phyloP scores from a whole-genome alignment of 2,329 filamentous ascomycete species.

The Fusarium sp. region DNA sequence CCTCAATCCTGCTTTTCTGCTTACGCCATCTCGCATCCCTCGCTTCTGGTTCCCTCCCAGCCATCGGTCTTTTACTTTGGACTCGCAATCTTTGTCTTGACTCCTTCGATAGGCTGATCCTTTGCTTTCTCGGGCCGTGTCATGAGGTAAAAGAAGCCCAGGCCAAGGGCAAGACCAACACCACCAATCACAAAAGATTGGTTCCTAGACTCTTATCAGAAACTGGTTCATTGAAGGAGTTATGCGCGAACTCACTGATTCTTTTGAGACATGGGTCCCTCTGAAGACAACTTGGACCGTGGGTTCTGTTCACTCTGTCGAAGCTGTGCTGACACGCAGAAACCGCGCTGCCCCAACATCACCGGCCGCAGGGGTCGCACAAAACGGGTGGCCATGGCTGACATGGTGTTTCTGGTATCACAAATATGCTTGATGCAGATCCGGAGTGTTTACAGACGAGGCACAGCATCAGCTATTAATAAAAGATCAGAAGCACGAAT shows the following conservation, averaged over 20 bases:
- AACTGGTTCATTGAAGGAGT: background rate
- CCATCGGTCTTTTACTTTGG: background rate
- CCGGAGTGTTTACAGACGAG: background rate
- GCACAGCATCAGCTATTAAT: background rate
- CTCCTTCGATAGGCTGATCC: slow-evolving; percentile 7
- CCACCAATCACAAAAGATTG: slow-evolving; percentile 18
- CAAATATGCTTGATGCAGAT: background rate
- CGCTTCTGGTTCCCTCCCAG: background rate
- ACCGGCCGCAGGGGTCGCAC: slow-evolving; percentile 24
- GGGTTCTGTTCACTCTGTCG: slow-evolving; percentile 5
- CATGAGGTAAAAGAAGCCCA: slow-evolving; percentile 30
- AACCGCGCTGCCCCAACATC: slow-evolving; percentile 13
- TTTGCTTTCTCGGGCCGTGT: slow-evolving; percentile 21
- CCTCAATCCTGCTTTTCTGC: slow-evolving; percentile 7
- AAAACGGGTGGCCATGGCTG: slow-evolving; percentile 19
- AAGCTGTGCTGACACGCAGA: slow-evolving; percentile 9
- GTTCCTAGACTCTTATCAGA: slow-evolving; percentile 6
- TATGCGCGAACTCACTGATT: background rate
- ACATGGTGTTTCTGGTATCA: slow-evolving; percentile 17
- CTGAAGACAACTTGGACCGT: background rate
- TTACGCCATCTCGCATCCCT: slow-evolving; percentile 25
- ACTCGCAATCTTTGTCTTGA: background rate
- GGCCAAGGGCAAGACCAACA: slow-evolving; percentile 30
- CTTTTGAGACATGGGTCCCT: background rate
- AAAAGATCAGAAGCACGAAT: background rate